Evolutionary conservation across 169 alveolate genomes (phyloP).

Genomic region (Prorocentrum cordatum): DNA sequence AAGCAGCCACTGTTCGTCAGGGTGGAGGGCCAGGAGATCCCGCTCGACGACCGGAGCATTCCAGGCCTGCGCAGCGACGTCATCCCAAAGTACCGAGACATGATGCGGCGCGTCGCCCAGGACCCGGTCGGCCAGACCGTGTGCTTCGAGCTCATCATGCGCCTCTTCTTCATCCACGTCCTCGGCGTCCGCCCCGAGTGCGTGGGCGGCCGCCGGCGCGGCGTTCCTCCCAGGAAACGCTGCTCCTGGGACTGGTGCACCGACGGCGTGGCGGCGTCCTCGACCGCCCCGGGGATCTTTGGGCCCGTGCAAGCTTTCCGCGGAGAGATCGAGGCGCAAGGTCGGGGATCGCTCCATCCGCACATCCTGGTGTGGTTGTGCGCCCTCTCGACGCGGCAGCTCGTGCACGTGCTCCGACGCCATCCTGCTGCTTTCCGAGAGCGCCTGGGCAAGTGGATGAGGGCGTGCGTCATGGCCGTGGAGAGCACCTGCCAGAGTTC

Average conservation of each 20-base stretch:
- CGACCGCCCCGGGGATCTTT: not conserved
- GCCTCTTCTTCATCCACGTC: not conserved
- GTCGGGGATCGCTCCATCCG: not conserved
- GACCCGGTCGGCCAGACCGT: constrained; percentile 7
- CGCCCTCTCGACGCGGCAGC: too few species aligned
- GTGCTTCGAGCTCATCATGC: not conserved
- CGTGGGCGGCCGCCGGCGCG: not conserved
- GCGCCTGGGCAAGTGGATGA: too few species aligned
- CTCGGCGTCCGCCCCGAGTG: not conserved
- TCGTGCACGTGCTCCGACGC: too few species aligned
- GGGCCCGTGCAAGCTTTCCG: constrained; percentile 6
- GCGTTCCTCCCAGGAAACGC: not conserved
- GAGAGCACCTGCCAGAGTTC: too few species aligned
- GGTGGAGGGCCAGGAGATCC: too few species aligned
- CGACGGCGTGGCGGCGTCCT: not conserved
- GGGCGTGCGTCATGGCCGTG: too few species aligned
- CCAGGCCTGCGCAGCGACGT: too few species aligned
- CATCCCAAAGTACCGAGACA: constrained; percentile 11
- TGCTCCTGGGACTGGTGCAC: not conserved
- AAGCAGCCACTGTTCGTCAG: too few species aligned
- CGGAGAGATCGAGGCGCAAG: constrained; percentile 31
- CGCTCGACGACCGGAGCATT: too few species aligned
- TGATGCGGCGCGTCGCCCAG: constrained; percentile 7
- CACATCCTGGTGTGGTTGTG: constrained; percentile 7
- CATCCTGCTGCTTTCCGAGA: too few species aligned